phyloP scores from a whole-genome alignment of 2,329 filamentous ascomycete genomes.

The Aspergillus piperis region DNA sequence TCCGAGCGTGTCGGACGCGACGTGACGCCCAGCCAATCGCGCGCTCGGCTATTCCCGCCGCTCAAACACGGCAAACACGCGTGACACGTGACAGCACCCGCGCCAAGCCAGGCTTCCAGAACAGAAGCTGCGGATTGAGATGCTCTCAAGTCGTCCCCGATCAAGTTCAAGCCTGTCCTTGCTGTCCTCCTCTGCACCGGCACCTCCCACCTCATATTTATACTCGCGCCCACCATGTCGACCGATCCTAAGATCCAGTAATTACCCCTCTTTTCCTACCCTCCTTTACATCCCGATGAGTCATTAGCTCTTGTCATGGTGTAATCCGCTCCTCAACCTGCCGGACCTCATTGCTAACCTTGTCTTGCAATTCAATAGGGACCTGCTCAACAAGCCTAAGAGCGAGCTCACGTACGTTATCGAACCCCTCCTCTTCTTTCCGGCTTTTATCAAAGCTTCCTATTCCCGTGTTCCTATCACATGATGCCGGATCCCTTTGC shows the following conservation, averaged over 20 bases:
- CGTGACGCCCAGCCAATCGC: conserved; percentile 42
- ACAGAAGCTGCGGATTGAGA: not conserved
- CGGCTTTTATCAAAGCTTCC: not conserved
- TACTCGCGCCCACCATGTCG: conserved; percentile 54
- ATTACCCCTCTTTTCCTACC: conserved; percentile 33
- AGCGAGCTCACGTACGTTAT: conserved; percentile 81
- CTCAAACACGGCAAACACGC: conserved; percentile 33
- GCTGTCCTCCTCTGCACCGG: not conserved
- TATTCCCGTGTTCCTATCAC: conserved; percentile 1
- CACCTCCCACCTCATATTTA: conserved; percentile 10
- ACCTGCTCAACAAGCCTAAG: conserved; percentile 85
- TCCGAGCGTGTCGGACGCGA: conserved; percentile 34
- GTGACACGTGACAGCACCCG: conserved; percentile 26
- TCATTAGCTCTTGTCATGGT: conserved; percentile 20
- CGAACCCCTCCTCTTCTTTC: conserved; percentile 13
- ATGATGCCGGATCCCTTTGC: conserved; percentile 5
- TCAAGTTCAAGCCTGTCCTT: not conserved
- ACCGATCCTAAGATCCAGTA: conserved; percentile 71
- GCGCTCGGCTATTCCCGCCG: conserved; percentile 19
- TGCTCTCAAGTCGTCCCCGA: not conserved
- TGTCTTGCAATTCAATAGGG: conserved; percentile 57
- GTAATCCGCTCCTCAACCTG: conserved; percentile 1
- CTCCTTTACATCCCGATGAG: conserved; percentile 15
- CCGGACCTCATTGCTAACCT: conserved; percentile 15
- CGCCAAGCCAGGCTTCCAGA: conserved; percentile 15